A percentile compares a stretch with the other conserved stretches of the same genome.
Evolutionary conservation across 2,329 filamentous ascomycete genomes (phyloP).

Genomic region (Sporothrix dimorphospora): DNA sequence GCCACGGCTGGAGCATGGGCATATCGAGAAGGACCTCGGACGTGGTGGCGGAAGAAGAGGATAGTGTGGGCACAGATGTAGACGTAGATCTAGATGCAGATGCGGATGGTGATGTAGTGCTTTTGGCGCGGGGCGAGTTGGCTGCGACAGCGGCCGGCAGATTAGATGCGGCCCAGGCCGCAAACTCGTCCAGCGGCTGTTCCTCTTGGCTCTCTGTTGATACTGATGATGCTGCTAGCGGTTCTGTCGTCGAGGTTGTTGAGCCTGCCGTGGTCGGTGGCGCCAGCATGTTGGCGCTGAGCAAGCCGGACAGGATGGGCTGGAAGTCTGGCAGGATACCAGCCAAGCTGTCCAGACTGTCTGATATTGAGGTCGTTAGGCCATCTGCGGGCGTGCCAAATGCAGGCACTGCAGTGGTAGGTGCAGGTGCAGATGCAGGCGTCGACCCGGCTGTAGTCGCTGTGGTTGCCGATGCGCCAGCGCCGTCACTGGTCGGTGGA

Average conservation of each 20-base stretch:
- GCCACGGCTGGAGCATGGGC: conserved; percentile 21
- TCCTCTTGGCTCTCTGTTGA: neutral
- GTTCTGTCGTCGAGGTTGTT: too few species aligned
- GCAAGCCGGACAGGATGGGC: neutral
- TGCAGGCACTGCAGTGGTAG: too few species aligned
- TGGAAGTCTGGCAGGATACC: neutral
- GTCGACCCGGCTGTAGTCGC: neutral
- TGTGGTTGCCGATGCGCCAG: neutral
- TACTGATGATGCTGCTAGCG: neutral
- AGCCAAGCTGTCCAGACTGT: neutral
- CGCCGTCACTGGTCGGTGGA: neutral
- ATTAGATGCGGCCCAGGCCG: conserved; percentile 12
- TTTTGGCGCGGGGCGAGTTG: neutral
- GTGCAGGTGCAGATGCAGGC: neutral
- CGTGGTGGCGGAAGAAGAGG: neutral
- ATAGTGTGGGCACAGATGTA: neutral
- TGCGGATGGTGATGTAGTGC: neutral
- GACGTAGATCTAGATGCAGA: neutral
- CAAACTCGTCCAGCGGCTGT: conserved; percentile 2
- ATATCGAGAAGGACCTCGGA: neutral
- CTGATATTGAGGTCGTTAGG: neutral
- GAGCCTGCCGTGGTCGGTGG: neutral
- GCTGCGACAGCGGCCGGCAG: conserved; percentile 6
- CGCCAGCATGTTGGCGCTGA: neutral
- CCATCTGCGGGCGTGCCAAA: neutral